phyloP scores from a whole-genome alignment of 179 eudicot genomes.

The Silene coronaria region DNA sequence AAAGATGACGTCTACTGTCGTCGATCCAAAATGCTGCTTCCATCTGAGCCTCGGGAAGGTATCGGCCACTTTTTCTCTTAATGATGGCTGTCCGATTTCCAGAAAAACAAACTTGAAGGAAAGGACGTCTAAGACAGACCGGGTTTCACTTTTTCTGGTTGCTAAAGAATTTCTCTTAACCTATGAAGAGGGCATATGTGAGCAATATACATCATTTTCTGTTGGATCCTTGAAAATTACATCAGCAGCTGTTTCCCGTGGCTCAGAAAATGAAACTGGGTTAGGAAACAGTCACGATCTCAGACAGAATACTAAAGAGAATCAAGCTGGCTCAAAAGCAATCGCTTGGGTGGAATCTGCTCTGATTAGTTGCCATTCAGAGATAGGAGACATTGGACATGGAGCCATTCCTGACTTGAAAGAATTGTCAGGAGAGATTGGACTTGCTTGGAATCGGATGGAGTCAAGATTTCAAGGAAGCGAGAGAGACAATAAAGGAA shows the following conservation, averaged over 20 bases:
- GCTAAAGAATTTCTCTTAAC: slow-evolving; percentile 33
- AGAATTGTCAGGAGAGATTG: slow-evolving; percentile 37
- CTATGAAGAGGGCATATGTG: slow-evolving; percentile 41
- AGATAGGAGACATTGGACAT: slow-evolving; percentile 24
- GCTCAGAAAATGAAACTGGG: slow-evolving; percentile 21
- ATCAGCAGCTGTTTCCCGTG: slow-evolving; percentile 32
- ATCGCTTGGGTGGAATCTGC: slow-evolving; percentile 63
- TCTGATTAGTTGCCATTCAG: slow-evolving; percentile 26
- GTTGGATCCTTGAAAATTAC: slow-evolving; percentile 46
- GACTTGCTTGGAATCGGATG: slow-evolving; percentile 47
- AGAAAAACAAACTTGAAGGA: slow-evolving; percentile 26
- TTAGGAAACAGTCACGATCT: slow-evolving; percentile 12
- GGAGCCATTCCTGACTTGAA: slow-evolving; percentile 34
- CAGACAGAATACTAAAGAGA: slow-evolving; percentile 29
- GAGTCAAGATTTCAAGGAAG: slow-evolving; percentile 37
- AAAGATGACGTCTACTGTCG: slow-evolving; percentile 30
- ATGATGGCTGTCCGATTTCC: slow-evolving; percentile 30
- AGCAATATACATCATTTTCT: slow-evolving; percentile 45
- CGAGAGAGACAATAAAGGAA: slow-evolving; percentile 23
- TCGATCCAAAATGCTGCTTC: slow-evolving; percentile 34
- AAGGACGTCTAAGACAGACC: slow-evolving; percentile 32
- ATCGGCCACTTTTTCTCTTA: slow-evolving; percentile 40
- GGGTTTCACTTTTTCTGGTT: slow-evolving; percentile 35
- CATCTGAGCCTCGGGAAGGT: slow-evolving; percentile 45
- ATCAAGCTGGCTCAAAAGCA: slow-evolving; percentile 29